Base-by-base conservation (phyloP, 2,329 filamentous ascomycete species). In the Setomelanomma holmii region DNA sequence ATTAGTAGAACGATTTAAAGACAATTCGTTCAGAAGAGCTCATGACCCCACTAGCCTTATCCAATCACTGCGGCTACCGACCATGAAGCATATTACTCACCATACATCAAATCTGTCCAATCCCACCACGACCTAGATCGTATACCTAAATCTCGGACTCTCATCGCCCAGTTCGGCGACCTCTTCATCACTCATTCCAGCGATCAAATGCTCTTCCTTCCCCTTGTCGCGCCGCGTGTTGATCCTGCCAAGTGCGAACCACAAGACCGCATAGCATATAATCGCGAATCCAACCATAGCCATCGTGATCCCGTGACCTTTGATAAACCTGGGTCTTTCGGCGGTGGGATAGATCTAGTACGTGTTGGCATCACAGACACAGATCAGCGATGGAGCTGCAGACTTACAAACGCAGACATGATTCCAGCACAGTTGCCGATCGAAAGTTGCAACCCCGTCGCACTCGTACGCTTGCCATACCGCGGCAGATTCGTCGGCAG, bases 401-500 rank as follows among this genome's bases (percentile, higher is more conserved):
- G 24, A 75, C 78, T 67, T 69, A 89, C 84, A 62, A 90, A 91
- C 0, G 87, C 84, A 3, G 87, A 83, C 86, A 91, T 88, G 58
- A 92, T 88, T 2, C 89, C 89, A 10, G 86, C 83, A 14, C 81
- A 79, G 58, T 92, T 92, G 2, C 88, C 89, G 45, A 87, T 81
- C 0, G 85, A 89, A 30, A 91, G 77, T 68, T 91, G 88, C 68
- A 91, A 68, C 0, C 87, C 89, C 1, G 84, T 89, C 0, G 87
- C 88, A 0, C 87, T 89, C 0, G 89, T 89, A 24, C 89, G 80
- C 72, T 92, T 93, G 8, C 89, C 89, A 60, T 91, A 93, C 6
- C 89, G 80, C 1, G 90, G 89, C 14, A 83, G 82, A 53, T 91
- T 92, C 16, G 83, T 86, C 0, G 88, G 83, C 34, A 88, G 56